phyloP scores from a whole-genome alignment of 345 rosid species.

The Mangifera indica region DNA sequence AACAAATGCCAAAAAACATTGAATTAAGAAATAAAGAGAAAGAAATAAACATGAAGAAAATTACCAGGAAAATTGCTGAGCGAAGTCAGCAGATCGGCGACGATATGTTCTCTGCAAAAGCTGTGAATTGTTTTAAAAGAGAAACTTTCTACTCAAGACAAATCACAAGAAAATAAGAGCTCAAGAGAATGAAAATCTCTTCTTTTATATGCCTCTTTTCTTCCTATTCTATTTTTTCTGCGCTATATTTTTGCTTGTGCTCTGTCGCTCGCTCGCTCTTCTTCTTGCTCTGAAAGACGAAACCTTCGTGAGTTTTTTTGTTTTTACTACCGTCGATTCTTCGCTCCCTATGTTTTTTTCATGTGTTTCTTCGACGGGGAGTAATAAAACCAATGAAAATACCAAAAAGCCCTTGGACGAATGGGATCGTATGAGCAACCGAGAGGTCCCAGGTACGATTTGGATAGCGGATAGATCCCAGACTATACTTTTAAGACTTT shows the following conservation, averaged over 20 bases:
- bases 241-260: background rate
- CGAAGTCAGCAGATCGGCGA: conserved; percentile 42
- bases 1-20: conserved; percentile 1
- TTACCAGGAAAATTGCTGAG: conserved; percentile 28
- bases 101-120: conserved; percentile 19
- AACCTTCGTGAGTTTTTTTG: conserved; percentile 39
- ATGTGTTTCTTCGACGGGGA: background rate
- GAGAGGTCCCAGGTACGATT: background rate
- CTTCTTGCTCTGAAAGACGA: conserved; percentile 55
- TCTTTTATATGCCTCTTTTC: background rate
- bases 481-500: no score
- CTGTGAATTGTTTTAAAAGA: conserved; percentile 22
- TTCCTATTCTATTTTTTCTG: conserved; percentile 13
- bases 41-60: conserved; percentile 3
- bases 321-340: background rate
- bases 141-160: conserved; percentile 15
- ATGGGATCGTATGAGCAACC: background rate
- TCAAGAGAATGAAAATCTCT: conserved; percentile 25
- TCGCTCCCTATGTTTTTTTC: conserved; percentile 6
- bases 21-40: conserved; percentile 3
- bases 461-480: background rate
- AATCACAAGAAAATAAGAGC: conserved; percentile 46
- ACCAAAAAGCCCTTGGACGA: conserved; percentile 9
- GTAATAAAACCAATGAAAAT: background rate
- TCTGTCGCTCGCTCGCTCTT: conserved; percentile 28